A percentile compares a stretch with the other conserved stretches of the same genome.
Conservation (phyloP, 1,284 basidiomycete genomes). For the Ustilago nuda region DNA sequence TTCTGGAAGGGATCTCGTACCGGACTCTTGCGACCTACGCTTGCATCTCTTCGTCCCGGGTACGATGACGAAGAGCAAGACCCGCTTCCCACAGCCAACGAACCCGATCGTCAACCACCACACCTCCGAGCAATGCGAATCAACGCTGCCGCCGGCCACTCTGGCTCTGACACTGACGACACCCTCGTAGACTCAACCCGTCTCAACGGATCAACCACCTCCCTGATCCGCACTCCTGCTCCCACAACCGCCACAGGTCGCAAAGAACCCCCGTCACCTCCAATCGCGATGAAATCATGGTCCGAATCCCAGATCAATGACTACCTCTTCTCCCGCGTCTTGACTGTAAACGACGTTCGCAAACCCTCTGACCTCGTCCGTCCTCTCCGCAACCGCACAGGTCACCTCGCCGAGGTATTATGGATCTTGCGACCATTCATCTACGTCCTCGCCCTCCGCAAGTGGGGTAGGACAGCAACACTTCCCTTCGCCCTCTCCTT, state of each 20-base stretch:
- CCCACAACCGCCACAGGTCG: neutral
- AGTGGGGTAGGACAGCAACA: constrained; percentile 53
- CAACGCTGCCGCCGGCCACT: constrained; percentile 35
- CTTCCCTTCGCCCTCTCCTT: constrained; percentile 59
- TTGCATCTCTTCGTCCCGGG: constrained; percentile 56
- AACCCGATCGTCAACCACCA: constrained; percentile 28
- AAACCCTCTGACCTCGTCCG: constrained; percentile 62
- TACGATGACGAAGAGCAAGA: constrained; percentile 20
- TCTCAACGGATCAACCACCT: constrained; percentile 26
- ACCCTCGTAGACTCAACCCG: constrained; percentile 56
- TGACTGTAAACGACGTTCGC: constrained; percentile 63
- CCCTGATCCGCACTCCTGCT: constrained; percentile 12
- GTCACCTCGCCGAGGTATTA: constrained; percentile 46
- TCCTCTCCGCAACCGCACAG: constrained; percentile 41
- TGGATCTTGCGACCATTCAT: constrained; percentile 63
- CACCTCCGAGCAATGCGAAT: constrained; percentile 39
- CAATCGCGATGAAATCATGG: constrained; percentile 44
- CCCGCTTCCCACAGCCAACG: neutral
- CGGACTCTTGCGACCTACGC: constrained; percentile 55
- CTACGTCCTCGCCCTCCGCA: constrained; percentile 62
- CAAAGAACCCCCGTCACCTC: constrained; percentile 30
- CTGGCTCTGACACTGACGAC: constrained; percentile 59
- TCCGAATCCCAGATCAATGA: constrained; percentile 64
- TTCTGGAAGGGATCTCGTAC: constrained; percentile 62
- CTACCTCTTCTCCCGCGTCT: constrained; percentile 62